A percentile compares a stretch with the other conserved stretches of the same genome.
These are phyloP conservation scores for Myxozyma monticola DNA, from an alignment of 805 yeast genomes.

Conservation along the genomic window DNA sequence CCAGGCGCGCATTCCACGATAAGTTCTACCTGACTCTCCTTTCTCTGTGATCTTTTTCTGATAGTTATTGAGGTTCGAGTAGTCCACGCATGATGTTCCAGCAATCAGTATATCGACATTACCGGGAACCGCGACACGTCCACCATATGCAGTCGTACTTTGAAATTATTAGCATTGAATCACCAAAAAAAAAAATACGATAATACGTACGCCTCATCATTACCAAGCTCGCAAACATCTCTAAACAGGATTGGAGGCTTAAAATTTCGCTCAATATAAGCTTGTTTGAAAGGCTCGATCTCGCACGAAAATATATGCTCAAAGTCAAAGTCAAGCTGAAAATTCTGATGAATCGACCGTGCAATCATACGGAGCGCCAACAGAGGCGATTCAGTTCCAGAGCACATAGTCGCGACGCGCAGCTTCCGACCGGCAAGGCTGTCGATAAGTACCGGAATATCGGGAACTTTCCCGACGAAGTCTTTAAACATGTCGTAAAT, in stretches of 20 bases:
- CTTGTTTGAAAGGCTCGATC: constrained; percentile 20
- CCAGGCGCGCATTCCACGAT: constrained; percentile 14
- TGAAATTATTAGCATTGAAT: neutral
- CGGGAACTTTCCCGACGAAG: constrained; percentile 6
- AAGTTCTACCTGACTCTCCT: constrained; percentile 18
- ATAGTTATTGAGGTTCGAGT: constrained; percentile 12
- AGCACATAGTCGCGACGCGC: constrained; percentile 23
- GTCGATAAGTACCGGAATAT: neutral
- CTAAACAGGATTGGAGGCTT: constrained; percentile 15
- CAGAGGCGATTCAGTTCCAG: constrained; percentile 17
- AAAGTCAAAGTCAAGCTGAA: constrained; percentile 3
- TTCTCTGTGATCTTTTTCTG: constrained; percentile 5
- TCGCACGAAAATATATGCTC: constrained; percentile 20
- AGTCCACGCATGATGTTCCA: constrained; percentile 22
- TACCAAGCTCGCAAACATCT: constrained; percentile 18
- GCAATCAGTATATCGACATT: constrained; percentile 17
- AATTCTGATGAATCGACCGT: constrained; percentile 4
- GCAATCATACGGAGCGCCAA: constrained; percentile 16
- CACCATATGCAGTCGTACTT: constrained; percentile 17
- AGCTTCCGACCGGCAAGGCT: constrained; percentile 15
- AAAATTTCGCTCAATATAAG: constrained; percentile 19
- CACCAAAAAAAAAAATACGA: neutral
- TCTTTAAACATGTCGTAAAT: constrained; percentile 20
- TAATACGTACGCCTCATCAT: constrained; percentile 8
- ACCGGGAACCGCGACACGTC: constrained; percentile 9